Evolutionary conservation across 768 basidiomycete genomes (phyloP), one percentile per base, ranked within the genome.

Genomic region (Hypsizygus marmoreus): DNA sequence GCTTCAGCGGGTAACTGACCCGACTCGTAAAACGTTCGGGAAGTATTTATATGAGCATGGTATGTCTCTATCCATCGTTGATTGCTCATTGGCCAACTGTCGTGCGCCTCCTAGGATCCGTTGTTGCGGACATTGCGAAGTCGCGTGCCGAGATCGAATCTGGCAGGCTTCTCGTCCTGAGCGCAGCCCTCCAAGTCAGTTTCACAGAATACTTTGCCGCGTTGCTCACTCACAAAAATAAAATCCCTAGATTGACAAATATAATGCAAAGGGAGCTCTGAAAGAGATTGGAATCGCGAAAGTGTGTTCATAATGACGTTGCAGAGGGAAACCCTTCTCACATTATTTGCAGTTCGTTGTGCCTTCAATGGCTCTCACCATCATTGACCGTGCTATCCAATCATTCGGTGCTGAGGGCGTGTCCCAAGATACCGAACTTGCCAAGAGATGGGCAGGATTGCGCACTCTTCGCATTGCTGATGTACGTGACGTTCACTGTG

Each of bases 211-310:
- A n/a, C 40, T 13, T 22, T 4, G 6, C 34, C 4, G 12, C 11
- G 0, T 19, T 44, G 13, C 1, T 10, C 6, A 32, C 9, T 50
- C 4, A 22, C 8, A 16, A 34, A 54, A 24, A 47, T 26, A 16
- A 13, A 12, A 55, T 12, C 12, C 41, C 7, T 49, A 94, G 87
- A 93, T 98, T 53, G 97, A 99, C 70, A 87, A 84, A 51, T 74
- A 82, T 57, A 82, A 87, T 52, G 91, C 97, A 1, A 99, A 97
- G 65, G 94, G 91, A 23, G 97, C 97, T 0, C 59, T 97, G 63
- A 95, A 97, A 67, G 97, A 98, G 66, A 98, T 99, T 57, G 95
- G 92, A 17, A 91, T 97, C 49, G 93, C 97, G 33, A 99, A 99
- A 78, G 95, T 89, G 51, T 31, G 69, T 48, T 17, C 24, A 12